Base-by-base conservation (phyloP, 768 basidiomycete genomes). In the Mrakia frigida region DNA sequence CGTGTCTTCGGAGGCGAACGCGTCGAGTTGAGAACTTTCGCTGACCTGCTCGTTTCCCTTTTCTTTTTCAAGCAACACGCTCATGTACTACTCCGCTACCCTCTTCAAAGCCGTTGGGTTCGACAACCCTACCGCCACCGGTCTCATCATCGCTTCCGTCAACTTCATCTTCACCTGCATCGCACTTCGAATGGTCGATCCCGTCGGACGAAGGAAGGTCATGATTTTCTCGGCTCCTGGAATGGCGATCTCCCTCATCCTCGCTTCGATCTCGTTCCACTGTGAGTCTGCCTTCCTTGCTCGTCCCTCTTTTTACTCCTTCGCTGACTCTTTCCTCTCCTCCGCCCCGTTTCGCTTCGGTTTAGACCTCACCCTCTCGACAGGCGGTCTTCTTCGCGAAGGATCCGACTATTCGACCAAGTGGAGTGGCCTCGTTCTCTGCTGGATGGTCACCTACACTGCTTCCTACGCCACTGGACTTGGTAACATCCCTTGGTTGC, bases 401-500 rank as follows among this genome's bases (percentile, higher is more conserved):
- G 89, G 89, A 4, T 85, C 86, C 21, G 81, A 86, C 33, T 91
- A 91, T 80, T 85, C 89, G 3, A 86, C 81, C 39, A 81, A 85
- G 23, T 92, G 89, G 89, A 90, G 89, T 6, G 87, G 86, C 1
- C 83, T 91, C 75, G 90, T 93, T 4, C 82, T 93, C n/a, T 77
- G 90, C 9, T 87, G 90, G n/a, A 93, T 93, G 90, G 88, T 94
- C 79, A 81, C 91, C 79, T 93, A 90, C 83, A 91, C 92, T 31
- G 90, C 90, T 0, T 90, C 90, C 14, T 94, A 93, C 80, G 92
- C 91, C 0, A 90, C 79, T 77, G 74, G 91, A 6, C 84, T 92
- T 23, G 91, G 91, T 0, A 91, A 91, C 80, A 88, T 92, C 2
- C 92, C 92, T 0, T 93, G 92, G 92, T 91, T 92, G 80, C 92